phyloP scores from a whole-genome alignment of 2,329 filamentous ascomycete genomes.

The Eutypa lata region DNA sequence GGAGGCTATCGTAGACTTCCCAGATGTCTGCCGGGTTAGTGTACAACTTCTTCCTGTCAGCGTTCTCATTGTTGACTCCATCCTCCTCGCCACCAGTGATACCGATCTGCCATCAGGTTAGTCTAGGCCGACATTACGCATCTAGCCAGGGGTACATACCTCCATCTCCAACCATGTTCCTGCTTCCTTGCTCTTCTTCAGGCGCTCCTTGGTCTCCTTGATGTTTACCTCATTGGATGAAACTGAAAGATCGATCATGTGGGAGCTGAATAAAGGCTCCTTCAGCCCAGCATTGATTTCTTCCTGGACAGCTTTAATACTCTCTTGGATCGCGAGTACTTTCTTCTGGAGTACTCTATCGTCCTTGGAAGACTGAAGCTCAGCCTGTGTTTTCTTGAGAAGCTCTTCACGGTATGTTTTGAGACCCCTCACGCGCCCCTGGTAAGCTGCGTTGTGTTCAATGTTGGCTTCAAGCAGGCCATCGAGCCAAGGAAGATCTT shows the following conservation, averaged over 20 bases:
- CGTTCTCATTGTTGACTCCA: conserved; percentile 96
- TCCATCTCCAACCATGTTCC: conserved; percentile 99
- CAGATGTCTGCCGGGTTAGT: conserved; percentile 97
- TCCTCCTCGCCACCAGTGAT: conserved; percentile 98
- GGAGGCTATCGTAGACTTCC: conserved; percentile 83
- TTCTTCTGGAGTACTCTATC: too few relatives aligned
- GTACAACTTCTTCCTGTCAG: conserved; percentile 96
- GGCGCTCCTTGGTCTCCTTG: conserved; percentile 84
- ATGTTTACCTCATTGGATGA: conserved; percentile 90
- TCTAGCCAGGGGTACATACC: conserved; percentile 39
- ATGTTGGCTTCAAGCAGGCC: conserved; percentile 90
- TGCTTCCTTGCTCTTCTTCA: conserved; percentile 91
- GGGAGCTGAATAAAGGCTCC: conserved; percentile 88
- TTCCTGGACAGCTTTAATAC: too few relatives aligned
- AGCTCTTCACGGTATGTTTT: too few relatives aligned
- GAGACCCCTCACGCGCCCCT: too few relatives aligned
- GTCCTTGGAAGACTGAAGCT: too few relatives aligned
- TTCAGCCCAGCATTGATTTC: too few relatives aligned
- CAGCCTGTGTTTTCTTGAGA: too few relatives aligned
- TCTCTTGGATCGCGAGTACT: too few relatives aligned
- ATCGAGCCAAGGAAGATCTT: conserved; percentile 96
- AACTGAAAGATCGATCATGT: conserved; percentile 99
- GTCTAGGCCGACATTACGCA: not conserved
- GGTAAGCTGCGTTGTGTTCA: too few relatives aligned
- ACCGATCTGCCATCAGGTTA: conserved; percentile 60